phyloP scores from a whole-genome alignment of 768 basidiomycete genomes.

The Macrolepiota albuminosa region DNA sequence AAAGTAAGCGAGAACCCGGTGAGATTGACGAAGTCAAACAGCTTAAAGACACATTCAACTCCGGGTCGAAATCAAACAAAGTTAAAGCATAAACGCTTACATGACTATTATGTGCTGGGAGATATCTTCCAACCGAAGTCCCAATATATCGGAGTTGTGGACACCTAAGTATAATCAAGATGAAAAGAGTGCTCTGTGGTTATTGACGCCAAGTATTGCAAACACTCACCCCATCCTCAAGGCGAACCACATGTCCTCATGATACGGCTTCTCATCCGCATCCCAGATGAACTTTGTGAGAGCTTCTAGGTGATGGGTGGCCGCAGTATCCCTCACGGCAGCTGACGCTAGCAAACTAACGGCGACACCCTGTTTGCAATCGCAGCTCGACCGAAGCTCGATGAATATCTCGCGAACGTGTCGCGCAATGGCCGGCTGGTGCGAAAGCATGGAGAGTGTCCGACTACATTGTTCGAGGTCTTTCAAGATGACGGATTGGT shows the following conservation, averaged over 20 bases:
- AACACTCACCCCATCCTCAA: slow-evolving; percentile 55
- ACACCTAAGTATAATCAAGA: slow-evolving; percentile 39
- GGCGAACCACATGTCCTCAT: slow-evolving; percentile 78
- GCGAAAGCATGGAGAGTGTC: slow-evolving; percentile 62
- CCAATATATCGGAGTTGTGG: slow-evolving; percentile 59
- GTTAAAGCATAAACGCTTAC: slow-evolving; percentile 33
- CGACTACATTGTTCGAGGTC: slow-evolving; percentile 53
- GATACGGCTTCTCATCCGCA: slow-evolving; percentile 58
- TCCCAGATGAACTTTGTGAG: slow-evolving; percentile 69
- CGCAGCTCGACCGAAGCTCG: slow-evolving; percentile 29
- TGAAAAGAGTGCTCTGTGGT: background rate
- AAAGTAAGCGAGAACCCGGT: slow-evolving; percentile 57
- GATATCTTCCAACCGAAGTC: slow-evolving; percentile 54
- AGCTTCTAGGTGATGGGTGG: slow-evolving; percentile 50
- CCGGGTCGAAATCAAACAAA: background rate
- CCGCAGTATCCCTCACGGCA: slow-evolving; percentile 46
- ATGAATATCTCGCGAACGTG: slow-evolving; percentile 61
- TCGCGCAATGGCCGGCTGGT: slow-evolving; percentile 52
- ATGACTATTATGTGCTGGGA: slow-evolving; percentile 56
- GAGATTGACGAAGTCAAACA: slow-evolving; percentile 66
- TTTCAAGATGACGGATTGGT: slow-evolving; percentile 50
- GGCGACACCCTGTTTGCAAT: slow-evolving; percentile 18
- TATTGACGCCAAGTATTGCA: background rate
- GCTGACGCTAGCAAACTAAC: slow-evolving; percentile 41
- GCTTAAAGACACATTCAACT: slow-evolving; percentile 28